Evolutionary conservation across 306 rosid species (phyloP), one percentile per base, ranked within the genome.

Genomic region (Sphenostylis stenocarpa): DNA sequence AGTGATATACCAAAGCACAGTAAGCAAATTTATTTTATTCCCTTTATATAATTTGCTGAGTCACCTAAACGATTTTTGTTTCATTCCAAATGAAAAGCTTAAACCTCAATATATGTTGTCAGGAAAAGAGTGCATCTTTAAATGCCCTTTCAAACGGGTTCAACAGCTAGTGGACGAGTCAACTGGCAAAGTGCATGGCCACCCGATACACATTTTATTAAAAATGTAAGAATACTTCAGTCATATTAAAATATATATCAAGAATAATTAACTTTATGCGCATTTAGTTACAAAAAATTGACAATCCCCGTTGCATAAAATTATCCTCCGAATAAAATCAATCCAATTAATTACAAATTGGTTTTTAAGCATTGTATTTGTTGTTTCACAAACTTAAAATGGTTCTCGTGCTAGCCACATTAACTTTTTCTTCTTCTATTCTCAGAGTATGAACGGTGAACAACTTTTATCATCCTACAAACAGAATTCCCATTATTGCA

Each of bases 61-160:
- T n/a, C n/a, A n/a, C n/a, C n/a, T 13, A 58, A 64, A n/a, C 56
- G 7, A 33, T 69, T 80, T 72, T 80, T 55, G 62, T 76, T 72
- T 72, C 67, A 51, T 80, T 80, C 80, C 60, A 26, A 80, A 33
- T 26, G 15, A 0, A 82, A 53, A 55, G 76, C 41, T 73, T 33
- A 31, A 45, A 57, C 52, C 67, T 13, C 17, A 14, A n/a, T 11
- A 65, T n/a, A 72, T 26, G 72, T n/a, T n/a, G 60, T 56, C 8
- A 58, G 5, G 15, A 44, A 43, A 15, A 66, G 14, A 65, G 38
- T 58, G 80, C 80, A 75, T 75, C 39, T 76, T 75, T 41, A 14
- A 26, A 14, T 52, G 28, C 58, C 19, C 58, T 1, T 17, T 7
- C 69, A 38, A 19, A 55, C 56, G 80, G 75, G 36, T 63, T 34